Percentiles rank a stretch among this genome's conserved stretches.
Conservation (phyloP, 2,329 filamentous ascomycete genomes). For the Myriosclerotinia curreyana region DNA sequence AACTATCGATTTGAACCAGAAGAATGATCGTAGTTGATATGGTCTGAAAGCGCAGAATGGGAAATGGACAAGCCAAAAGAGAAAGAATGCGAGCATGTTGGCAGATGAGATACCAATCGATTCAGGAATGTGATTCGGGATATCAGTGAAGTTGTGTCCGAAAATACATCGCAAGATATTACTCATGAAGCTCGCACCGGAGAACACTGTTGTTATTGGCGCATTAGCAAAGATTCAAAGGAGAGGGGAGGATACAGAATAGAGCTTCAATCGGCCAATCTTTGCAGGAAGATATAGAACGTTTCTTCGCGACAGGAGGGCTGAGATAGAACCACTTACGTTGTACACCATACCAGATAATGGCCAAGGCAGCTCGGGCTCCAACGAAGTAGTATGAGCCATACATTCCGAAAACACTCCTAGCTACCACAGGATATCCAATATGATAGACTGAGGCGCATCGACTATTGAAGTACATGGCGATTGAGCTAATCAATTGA, state of each 20-base stretch:
- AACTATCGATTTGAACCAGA: slow-evolving; percentile 38
- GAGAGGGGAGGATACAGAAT: neutral
- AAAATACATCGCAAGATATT: slow-evolving; percentile 48
- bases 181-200: slow-evolving; percentile 50
- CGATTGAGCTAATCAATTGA: slow-evolving; percentile 44
- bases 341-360: slow-evolving; percentile 63
- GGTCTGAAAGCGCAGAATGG: slow-evolving; percentile 46
- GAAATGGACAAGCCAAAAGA: slow-evolving; percentile 55
- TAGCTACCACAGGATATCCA: slow-evolving; percentile 42
- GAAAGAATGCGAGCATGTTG: slow-evolving; percentile 48
- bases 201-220: slow-evolving; percentile 36
- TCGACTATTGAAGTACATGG: slow-evolving; percentile 44
- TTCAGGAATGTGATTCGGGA: slow-evolving; percentile 42
- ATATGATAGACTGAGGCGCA: slow-evolving; percentile 44
- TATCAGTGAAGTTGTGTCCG: slow-evolving; percentile 32
- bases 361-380: slow-evolving; percentile 45
- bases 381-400: slow-evolving; percentile 44
- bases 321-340: slow-evolving; percentile 49
- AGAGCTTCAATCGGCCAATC: neutral
- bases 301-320: neutral
- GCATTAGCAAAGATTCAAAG: neutral
- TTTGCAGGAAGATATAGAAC: neutral
- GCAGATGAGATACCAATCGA: slow-evolving; percentile 43
- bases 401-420: slow-evolving; percentile 46
- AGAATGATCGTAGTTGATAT: slow-evolving; percentile 46